These are phyloP conservation scores for Scheffersomyces lignosus DNA, from an alignment of 805 yeast species.

Conservation along the genomic window DNA sequence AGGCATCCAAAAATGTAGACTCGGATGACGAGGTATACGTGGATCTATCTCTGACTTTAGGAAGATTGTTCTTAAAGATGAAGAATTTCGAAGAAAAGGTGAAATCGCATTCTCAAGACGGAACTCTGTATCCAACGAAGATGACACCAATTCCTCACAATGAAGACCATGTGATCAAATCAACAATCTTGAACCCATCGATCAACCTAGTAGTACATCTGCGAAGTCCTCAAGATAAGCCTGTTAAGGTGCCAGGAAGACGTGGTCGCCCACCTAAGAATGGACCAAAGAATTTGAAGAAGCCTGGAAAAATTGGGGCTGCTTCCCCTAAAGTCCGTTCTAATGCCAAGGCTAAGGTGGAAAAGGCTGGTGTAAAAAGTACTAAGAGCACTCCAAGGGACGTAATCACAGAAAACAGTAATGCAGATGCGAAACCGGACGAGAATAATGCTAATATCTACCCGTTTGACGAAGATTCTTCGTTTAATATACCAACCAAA, in stretches of 20 bases:
- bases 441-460: too few relatives aligned
- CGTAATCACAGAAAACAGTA: too few relatives aligned
- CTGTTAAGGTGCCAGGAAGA: too few relatives aligned
- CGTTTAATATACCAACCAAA: too few relatives aligned
- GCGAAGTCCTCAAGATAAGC: too few relatives aligned
- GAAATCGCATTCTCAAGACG: background rate
- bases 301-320: conserved; percentile 1
- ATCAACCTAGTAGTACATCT: background rate
- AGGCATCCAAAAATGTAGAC: background rate
- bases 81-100: background rate
- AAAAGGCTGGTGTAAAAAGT: too few relatives aligned
- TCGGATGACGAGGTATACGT: background rate
- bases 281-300: background rate
- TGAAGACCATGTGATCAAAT: background rate
- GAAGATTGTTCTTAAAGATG: background rate
- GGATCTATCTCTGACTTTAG: background rate
- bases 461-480: too few relatives aligned
- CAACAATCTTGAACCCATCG: background rate
- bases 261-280: background rate
- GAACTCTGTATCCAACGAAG: background rate
- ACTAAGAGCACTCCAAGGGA: too few relatives aligned
- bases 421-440: too few relatives aligned
- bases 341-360: too few relatives aligned
- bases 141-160: background rate
- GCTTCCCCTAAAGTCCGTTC: background rate